Evolutionary conservation across 1,139 yeast species (phyloP).

Genomic region (Geotrichum phurueaensis): DNA sequence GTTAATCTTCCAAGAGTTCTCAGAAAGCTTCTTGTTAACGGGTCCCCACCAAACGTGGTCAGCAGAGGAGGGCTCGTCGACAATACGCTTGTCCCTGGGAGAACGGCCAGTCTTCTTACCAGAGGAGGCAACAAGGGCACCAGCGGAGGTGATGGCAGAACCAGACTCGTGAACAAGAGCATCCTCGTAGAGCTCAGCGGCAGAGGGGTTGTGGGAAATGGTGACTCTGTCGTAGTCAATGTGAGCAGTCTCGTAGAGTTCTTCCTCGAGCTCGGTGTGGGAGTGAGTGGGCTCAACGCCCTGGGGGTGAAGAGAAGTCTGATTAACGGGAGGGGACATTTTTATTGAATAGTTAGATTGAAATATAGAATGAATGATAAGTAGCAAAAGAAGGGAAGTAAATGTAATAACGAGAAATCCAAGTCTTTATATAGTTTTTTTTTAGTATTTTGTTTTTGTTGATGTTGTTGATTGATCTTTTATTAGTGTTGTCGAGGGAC

Average conservation of each 20-base stretch:
- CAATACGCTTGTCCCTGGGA: slow-evolving; percentile 97
- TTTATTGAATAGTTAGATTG: slow-evolving; percentile 3
- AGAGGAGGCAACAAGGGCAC: slow-evolving; percentile 93
- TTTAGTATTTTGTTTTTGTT: too few species aligned
- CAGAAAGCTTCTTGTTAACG: slow-evolving; percentile 91
- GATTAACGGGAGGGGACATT: slow-evolving; percentile 38
- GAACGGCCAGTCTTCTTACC: slow-evolving; percentile 98
- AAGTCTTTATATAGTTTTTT: too few species aligned
- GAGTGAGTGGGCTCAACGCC: slow-evolving; percentile 38
- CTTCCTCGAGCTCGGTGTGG: slow-evolving; percentile 39
- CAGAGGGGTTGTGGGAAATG: slow-evolving; percentile 83
- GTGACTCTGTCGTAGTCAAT: slow-evolving; percentile 39
- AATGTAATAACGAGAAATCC: too few species aligned
- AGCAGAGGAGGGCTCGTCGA: slow-evolving; percentile 81
- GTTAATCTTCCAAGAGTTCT: slow-evolving; percentile 91
- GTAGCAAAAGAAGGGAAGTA: too few species aligned
- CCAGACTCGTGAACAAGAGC: slow-evolving; percentile 79
- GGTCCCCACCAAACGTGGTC: slow-evolving; percentile 99
- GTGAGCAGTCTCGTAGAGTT: slow-evolving; percentile 38
- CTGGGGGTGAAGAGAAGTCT: slow-evolving; percentile 39
- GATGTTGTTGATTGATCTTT: too few species aligned
- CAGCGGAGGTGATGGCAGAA: slow-evolving; percentile 87
- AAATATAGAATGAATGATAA: too few species aligned
- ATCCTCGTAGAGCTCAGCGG: slow-evolving; percentile 91
- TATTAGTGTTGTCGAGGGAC: too few species aligned